Conservation (phyloP, 768 basidiomycete genomes). For the Leccinum variicolor region DNA sequence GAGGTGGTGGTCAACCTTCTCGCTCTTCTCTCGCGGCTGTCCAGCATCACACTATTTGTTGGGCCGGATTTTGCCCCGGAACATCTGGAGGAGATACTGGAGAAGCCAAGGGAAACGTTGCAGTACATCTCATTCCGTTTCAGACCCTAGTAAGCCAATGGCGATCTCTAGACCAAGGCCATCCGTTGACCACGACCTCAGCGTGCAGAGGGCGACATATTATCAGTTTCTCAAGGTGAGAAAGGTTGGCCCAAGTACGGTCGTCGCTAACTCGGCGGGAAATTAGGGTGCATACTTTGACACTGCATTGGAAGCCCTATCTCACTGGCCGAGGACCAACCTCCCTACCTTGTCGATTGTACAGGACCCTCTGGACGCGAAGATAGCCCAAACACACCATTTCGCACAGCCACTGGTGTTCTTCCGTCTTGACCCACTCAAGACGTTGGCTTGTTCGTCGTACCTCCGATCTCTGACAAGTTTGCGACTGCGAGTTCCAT, state of each 20-base stretch:
- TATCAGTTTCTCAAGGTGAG: conserved; percentile 74
- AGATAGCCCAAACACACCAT: conserved; percentile 31
- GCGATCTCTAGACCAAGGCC: neutral
- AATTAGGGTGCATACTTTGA: conserved; percentile 81
- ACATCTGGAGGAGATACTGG: conserved; percentile 69
- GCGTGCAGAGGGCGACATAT: conserved; percentile 73
- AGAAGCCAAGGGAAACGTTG: conserved; percentile 45
- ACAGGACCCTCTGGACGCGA: conserved; percentile 56
- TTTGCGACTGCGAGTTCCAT: conserved; percentile 71
- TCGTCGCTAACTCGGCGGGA: neutral
- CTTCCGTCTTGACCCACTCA: conserved; percentile 62
- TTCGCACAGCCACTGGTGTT: conserved; percentile 91
- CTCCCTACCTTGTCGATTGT: conserved; percentile 56
- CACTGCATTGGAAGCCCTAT: conserved; percentile 57
- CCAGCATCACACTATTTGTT: conserved; percentile 57
- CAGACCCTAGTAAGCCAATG: conserved; percentile 68
- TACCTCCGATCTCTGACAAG: conserved; percentile 44
- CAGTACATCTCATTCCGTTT: conserved; percentile 64
- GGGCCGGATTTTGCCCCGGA: conserved; percentile 80
- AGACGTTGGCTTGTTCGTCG: conserved; percentile 42
- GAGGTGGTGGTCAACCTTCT: conserved; percentile 73
- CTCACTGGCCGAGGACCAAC: conserved; percentile 52
- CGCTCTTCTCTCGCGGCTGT: conserved; percentile 48
- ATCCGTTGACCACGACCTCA: conserved; percentile 6
- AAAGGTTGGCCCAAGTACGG: neutral